Percentiles rank a stretch among this genome's conserved stretches.
These are phyloP conservation scores for Coelastrella sp. DNA, from an alignment of 139 green algal genomes.

Conservation along the genomic window DNA sequence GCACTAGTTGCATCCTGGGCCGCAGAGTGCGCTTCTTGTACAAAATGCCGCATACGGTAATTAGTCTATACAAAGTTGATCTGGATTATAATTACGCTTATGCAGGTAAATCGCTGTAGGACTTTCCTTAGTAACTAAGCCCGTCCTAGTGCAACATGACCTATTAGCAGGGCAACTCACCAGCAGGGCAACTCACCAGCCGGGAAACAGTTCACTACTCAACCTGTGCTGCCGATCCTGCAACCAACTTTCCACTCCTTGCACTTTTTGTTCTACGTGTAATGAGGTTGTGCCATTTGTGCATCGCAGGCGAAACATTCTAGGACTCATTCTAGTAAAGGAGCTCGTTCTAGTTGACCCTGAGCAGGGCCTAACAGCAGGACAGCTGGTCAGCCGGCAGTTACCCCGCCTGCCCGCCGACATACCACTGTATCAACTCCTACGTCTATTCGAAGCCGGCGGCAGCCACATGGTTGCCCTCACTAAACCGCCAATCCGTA, in stretches of 20 bases:
- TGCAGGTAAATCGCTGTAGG: too few species aligned
- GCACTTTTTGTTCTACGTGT: background rate
- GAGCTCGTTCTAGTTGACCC: constrained; percentile 72
- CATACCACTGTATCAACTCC: constrained; percentile 80
- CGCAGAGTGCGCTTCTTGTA: too few species aligned
- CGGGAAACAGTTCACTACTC: too few species aligned
- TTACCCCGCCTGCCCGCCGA: constrained; percentile 44
- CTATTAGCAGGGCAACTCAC: too few species aligned
- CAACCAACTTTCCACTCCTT: background rate
- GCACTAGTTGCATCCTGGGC: too few species aligned
- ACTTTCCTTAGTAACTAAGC: too few species aligned
- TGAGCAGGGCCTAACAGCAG: constrained; percentile 31
- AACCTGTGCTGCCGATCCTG: too few species aligned
- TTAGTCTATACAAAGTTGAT: too few species aligned
- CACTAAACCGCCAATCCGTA: background rate
- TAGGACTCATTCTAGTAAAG: constrained; percentile 84
- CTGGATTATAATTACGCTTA: too few species aligned
- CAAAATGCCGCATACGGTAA: too few species aligned
- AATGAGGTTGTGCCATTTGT: background rate
- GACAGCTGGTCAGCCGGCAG: constrained; percentile 37
- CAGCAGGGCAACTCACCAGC: too few species aligned
- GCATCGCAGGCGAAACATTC: constrained; percentile 25
- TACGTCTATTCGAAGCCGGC: constrained; percentile 85
- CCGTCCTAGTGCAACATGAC: too few species aligned
- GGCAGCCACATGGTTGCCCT: constrained; percentile 53